Evolutionary conservation across 2,329 filamentous ascomycete genomes (phyloP).

Genomic region (Trichoderma citrinoviride): DNA sequence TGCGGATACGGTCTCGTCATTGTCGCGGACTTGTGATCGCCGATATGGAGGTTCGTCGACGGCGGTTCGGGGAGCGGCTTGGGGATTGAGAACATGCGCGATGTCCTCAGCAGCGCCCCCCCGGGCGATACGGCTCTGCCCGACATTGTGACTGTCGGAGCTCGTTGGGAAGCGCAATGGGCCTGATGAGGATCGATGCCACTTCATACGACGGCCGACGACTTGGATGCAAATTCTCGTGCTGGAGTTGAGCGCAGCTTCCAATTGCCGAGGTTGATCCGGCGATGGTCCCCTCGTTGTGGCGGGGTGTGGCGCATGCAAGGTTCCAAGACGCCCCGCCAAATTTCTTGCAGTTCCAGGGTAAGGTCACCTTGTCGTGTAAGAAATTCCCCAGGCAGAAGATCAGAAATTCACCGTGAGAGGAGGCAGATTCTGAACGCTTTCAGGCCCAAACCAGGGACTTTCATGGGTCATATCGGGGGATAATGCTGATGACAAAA

Average conservation of each 20-base stretch:
- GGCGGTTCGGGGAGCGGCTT: constrained; percentile 66
- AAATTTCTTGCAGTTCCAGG: constrained; percentile 14
- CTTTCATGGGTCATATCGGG: not conserved
- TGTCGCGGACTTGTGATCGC: constrained; percentile 38
- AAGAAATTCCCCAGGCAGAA: not conserved
- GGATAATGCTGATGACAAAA: constrained; percentile 34
- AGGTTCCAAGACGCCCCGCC: constrained; percentile 9
- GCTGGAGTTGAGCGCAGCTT: constrained; percentile 15
- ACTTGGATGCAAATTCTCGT: constrained; percentile 33
- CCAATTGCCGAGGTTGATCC: constrained; percentile 36
- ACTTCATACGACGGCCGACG: constrained; percentile 3
- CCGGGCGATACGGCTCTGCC: constrained; percentile 53
- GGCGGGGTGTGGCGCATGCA: constrained; percentile 13
- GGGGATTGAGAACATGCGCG: constrained; percentile 86
- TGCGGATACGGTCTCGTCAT: constrained; percentile 75
- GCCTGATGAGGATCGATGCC: constrained; percentile 22
- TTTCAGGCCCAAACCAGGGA: not conserved
- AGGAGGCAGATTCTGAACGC: not conserved
- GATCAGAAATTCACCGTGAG: constrained; percentile 1
- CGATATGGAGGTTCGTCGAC: constrained; percentile 41
- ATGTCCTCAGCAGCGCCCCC: constrained; percentile 73
- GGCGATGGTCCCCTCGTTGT: constrained; percentile 22
- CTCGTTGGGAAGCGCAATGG: constrained; percentile 33
- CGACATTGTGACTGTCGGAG: constrained; percentile 34
- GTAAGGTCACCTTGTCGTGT: not conserved